Evolutionary conservation across 345 rosid species (phyloP).

Genomic region (Arabidopsis suecica): DNA sequence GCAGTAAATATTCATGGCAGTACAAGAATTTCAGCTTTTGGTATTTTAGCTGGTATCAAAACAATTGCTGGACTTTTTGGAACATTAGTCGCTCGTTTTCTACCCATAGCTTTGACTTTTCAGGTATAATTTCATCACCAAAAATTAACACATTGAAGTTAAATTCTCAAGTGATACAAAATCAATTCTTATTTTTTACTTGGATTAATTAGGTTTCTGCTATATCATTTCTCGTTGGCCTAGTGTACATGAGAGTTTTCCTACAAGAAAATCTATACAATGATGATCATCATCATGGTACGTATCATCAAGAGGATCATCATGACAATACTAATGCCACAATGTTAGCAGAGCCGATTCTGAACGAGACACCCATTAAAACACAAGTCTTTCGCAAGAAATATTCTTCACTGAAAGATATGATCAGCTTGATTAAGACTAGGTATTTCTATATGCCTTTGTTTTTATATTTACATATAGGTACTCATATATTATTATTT

Average conservation of each 20-base stretch:
- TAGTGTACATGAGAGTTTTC: slow-evolving; percentile 82
- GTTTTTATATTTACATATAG: background rate
- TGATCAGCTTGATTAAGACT: slow-evolving; percentile 55
- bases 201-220: slow-evolving; percentile 61
- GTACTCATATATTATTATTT: background rate
- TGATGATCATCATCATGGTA: background rate
- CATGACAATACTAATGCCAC: background rate
- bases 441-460: slow-evolving; percentile 50
- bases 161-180: slow-evolving; percentile 1
- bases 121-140: slow-evolving; percentile 52
- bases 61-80: slow-evolving; percentile 61
- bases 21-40: slow-evolving; percentile 71
- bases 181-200: background rate
- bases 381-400: slow-evolving; percentile 50
- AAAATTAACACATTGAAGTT: background rate
- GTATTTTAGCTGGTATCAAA: slow-evolving; percentile 63
- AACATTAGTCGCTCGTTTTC: slow-evolving; percentile 75
- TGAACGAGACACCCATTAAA: slow-evolving; percentile 43
- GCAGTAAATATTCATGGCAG: slow-evolving; percentile 62
- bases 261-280: slow-evolving; percentile 57
- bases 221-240: slow-evolving; percentile 55
- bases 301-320: slow-evolving; percentile 14
- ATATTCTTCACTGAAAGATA: slow-evolving; percentile 61
- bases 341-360: slow-evolving; percentile 55
- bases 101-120: slow-evolving; percentile 59